phyloP scores from a whole-genome alignment of 768 basidiomycete species.

The Mycena filopes region DNA sequence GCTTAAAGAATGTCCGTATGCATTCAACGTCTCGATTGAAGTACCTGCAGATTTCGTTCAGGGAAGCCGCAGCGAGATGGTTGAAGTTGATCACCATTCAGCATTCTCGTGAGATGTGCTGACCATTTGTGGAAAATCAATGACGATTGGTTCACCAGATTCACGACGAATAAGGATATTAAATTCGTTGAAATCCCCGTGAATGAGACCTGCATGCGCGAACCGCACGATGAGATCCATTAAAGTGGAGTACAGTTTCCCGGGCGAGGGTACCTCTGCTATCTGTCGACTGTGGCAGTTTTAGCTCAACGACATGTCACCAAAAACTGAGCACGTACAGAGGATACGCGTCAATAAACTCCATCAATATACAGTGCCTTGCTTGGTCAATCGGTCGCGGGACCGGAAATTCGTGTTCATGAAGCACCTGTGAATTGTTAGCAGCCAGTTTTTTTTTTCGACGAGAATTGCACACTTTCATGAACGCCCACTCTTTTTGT shows the following conservation, averaged over 20 bases:
- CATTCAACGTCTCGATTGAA: constrained; percentile 99
- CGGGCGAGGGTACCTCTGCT: constrained; percentile 83
- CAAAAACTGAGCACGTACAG: constrained; percentile 63
- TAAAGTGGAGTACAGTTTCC: constrained; percentile 87
- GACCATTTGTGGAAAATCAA: constrained; percentile 99
- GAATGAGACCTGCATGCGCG: constrained; percentile 94
- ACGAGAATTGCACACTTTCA: constrained; percentile 75
- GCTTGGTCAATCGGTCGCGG: constrained; percentile 95
- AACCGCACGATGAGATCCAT: constrained; percentile 98
- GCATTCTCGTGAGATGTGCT: constrained; percentile 96
- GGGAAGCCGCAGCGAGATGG: constrained; percentile 22
- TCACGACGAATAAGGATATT: constrained; percentile 93
- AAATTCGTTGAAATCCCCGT: constrained; percentile 99
- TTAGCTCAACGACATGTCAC: constrained; percentile 16
- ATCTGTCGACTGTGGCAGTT: constrained; percentile 79
- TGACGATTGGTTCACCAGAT: constrained; percentile 82
- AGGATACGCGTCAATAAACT: constrained; percentile 93
- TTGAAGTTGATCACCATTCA: constrained; percentile 75
- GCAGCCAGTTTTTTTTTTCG: background rate
- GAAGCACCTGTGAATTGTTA: constrained; percentile 71
- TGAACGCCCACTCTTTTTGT: constrained; percentile 98
- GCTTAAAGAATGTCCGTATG: constrained; percentile 90
- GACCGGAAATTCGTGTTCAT: constrained; percentile 93
- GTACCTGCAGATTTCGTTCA: constrained; percentile 70
- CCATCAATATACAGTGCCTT: constrained; percentile 96